Conservation (phyloP, 2,329 filamentous ascomycete genomes). For the Colletotrichum karsti region DNA sequence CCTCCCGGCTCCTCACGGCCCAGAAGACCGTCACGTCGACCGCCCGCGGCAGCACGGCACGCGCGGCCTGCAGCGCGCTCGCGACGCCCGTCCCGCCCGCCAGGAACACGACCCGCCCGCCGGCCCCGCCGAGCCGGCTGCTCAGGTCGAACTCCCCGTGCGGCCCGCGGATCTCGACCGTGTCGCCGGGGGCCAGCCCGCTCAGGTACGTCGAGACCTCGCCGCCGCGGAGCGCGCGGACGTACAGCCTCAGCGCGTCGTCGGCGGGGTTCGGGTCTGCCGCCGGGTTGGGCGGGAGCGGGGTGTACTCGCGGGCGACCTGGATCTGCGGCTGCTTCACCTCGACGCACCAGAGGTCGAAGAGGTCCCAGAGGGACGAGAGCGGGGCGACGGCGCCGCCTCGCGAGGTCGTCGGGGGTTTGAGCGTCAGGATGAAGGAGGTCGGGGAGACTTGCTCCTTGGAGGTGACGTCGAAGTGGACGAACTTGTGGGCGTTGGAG, state of each 20-base stretch:
- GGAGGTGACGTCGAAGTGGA: conserved; percentile 69
- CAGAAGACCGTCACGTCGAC: conserved; percentile 77
- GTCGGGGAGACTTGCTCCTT: conserved; percentile 72
- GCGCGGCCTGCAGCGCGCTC: conserved; percentile 83
- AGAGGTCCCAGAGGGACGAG: conserved; percentile 42
- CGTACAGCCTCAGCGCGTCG: conserved; percentile 73
- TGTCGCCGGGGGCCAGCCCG: conserved; percentile 64
- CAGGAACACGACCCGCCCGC: conserved; percentile 75
- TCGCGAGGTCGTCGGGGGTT: conserved; percentile 45
- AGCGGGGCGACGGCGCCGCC: conserved; percentile 32
- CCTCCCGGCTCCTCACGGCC: conserved; percentile 71
- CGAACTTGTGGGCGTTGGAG: conserved; percentile 66
- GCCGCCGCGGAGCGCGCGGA: conserved; percentile 80
- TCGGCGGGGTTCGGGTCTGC: conserved; percentile 43
- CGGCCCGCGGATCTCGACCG: conserved; percentile 82
- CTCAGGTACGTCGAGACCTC: conserved; percentile 88
- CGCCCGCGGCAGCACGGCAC: conserved; percentile 69
- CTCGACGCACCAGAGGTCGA: conserved; percentile 87
- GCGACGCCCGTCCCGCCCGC: conserved; percentile 94
- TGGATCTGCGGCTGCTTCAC: conserved; percentile 95
- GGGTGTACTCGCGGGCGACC: conserved; percentile 91
- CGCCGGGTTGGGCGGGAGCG: conserved; percentile 67
- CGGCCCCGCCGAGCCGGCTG: conserved; percentile 39
- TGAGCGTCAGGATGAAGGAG: conserved; percentile 74
- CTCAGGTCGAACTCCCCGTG: conserved; percentile 70